Percentiles rank a stretch among this genome's conserved stretches.
Evolutionary conservation across 495 filamentous ascomycete species (phyloP).

Genomic region (Penicillium ochrochloron): DNA sequence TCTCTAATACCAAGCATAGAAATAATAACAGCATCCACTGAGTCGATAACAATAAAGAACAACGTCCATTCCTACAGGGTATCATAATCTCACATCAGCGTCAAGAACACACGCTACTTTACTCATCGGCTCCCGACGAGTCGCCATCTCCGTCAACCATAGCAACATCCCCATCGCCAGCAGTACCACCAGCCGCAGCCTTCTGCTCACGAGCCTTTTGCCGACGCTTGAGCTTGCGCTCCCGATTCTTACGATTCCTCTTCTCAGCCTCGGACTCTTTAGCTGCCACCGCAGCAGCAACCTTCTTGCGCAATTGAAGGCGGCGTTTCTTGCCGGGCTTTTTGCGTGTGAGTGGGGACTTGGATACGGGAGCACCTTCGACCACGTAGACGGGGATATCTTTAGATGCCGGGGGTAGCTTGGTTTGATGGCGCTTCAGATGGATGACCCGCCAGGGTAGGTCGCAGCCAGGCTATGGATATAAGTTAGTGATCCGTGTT

Average conservation of each 20-base stretch:
- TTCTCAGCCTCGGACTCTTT: conserved; percentile 52
- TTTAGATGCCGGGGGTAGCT: conserved; percentile 35
- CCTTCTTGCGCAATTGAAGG: conserved; percentile 46
- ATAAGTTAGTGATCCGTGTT: not conserved
- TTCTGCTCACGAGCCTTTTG: conserved; percentile 52
- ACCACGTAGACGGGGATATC: conserved; percentile 35
- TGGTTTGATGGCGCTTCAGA: conserved; percentile 45
- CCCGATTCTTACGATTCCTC: conserved; percentile 51
- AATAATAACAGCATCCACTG: not conserved
- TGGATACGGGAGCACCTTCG: conserved; percentile 29
- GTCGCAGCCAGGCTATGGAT: conserved; percentile 45
- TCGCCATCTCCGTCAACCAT: conserved; percentile 32
- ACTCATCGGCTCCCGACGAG: conserved; percentile 23
- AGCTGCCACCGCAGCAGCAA: conserved; percentile 32
- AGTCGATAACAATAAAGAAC: not conserved
- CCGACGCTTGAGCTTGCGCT: conserved; percentile 49
- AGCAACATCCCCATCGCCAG: conserved; percentile 24
- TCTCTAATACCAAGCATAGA: too few species aligned
- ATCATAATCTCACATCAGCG: conserved; percentile 26
- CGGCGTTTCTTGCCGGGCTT: conserved; percentile 56
- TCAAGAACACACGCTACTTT: not conserved
- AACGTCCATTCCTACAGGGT: conserved; percentile 21
- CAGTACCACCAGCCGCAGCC: conserved; percentile 39
- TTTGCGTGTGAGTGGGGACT: conserved; percentile 41
- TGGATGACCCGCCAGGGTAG: conserved; percentile 50